These are phyloP conservation scores for Stephania cephalantha DNA, from an alignment of 164 flowering plant species.

Conservation along the genomic window DNA sequence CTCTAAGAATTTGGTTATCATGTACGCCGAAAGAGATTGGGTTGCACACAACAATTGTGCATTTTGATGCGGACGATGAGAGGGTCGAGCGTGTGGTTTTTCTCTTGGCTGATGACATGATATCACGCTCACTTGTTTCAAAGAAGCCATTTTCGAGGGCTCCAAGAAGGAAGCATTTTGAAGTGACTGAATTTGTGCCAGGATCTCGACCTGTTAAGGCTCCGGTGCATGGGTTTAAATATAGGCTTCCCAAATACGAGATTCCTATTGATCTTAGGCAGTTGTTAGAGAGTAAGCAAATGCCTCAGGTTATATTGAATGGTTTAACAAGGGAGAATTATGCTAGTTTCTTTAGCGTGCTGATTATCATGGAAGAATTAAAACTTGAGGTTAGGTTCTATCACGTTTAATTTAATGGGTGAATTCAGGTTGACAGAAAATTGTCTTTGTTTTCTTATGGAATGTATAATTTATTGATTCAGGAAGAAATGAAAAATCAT, in stretches of 20 bases:
- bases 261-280: slow-evolving; percentile 55
- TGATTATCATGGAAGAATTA: slow-evolving; percentile 77
- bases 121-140: slow-evolving; percentile 58
- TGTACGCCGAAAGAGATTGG: slow-evolving; percentile 82
- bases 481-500: slow-evolving; percentile 77
- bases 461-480: slow-evolving; percentile 17
- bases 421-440: background rate
- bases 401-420: background rate
- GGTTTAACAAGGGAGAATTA: slow-evolving; percentile 52
- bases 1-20: slow-evolving; percentile 75
- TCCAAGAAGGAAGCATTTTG: slow-evolving; percentile 30
- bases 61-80: slow-evolving; percentile 60
- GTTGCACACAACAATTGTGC: slow-evolving; percentile 56
- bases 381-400: slow-evolving; percentile 60
- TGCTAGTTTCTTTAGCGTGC: slow-evolving; percentile 43
- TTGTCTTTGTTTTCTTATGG: background rate
- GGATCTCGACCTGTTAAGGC: slow-evolving; percentile 46
- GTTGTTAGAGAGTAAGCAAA: slow-evolving; percentile 38
- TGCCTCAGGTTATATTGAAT: slow-evolving; percentile 48
- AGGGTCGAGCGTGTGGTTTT: slow-evolving; percentile 66
- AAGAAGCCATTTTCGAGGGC: slow-evolving; percentile 48
- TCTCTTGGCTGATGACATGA: slow-evolving; percentile 66
- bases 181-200: slow-evolving; percentile 30
- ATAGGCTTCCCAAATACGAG: slow-evolving; percentile 42
- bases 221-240: slow-evolving; percentile 14